Evolutionary conservation across 805 yeast species (phyloP), one percentile per base, ranked within the genome.

Genomic region (Sugiyamaella floridensis): DNA sequence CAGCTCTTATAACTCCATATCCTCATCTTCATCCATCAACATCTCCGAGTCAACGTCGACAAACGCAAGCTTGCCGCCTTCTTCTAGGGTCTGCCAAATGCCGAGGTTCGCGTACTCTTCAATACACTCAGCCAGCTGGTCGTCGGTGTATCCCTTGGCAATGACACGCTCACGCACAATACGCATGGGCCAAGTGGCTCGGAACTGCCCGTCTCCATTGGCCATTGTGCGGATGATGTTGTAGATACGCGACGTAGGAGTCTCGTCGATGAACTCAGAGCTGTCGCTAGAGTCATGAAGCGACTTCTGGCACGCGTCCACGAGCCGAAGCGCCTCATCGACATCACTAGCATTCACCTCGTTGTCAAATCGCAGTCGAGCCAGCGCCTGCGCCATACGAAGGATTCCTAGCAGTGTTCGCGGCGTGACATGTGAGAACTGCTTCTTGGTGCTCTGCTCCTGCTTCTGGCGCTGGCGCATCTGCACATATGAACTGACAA

Each of bases 331-430:
- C 0, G 99, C 97, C 71, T 93, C 99, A 64, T 93, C 98, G 42
- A 93, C 97, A 69, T 93, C 98, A 53, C 80, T 86, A 43, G 76
- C 71, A 32, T 74, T 76, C 7, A 93, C 98, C 16, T 65, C 71
- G 56, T 84, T 76, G 53, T 83, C 83, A 66, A 93, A 88, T 64
- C 97, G 78, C 54, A 93, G 76, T 62, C 97, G 79, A 0, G 99
- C 98, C 57, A 87, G 76, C 1, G 97, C 99, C 71, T 92, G 98
- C 1, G 99, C 80, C 77, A 93, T 76, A 72, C 99, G 83, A 60
- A 93, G 72, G 48, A 95, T 84, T 60, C 93, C 98, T 53, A 93
- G 76, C 57, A 93, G 76, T 1, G 98, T 89, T 75, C 99, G 84
- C 53, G 98, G 97, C 1, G 99, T 90, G 18, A 95, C 85, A 70